A percentile compares a stretch with the other conserved stretches of the same genome.
These are phyloP conservation scores for Colletotrichum lindemuthianum DNA, from an alignment of 2,329 filamentous ascomycete genomes.

Conservation along the genomic window DNA sequence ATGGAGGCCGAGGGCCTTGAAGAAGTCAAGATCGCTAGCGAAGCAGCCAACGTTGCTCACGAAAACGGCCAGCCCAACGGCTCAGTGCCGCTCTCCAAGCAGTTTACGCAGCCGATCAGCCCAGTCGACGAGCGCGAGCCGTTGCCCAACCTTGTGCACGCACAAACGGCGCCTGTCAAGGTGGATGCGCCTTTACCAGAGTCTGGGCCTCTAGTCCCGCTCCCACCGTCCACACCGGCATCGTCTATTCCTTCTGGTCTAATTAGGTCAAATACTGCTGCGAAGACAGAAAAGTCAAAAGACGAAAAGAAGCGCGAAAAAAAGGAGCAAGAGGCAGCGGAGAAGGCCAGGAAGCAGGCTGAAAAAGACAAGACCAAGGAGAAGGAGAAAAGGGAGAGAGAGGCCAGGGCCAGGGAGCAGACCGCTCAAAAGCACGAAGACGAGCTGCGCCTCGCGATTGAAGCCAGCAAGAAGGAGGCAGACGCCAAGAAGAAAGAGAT, in stretches of 20 bases:
- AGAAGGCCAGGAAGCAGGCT: slow-evolving; percentile 56
- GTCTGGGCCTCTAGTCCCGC: slow-evolving; percentile 44
- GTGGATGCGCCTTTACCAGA: slow-evolving; percentile 39
- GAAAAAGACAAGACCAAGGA: slow-evolving; percentile 58
- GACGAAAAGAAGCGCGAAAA: slow-evolving; percentile 74
- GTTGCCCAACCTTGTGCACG: slow-evolving; percentile 71
- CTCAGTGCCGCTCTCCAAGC: slow-evolving; percentile 57
- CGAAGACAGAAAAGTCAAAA: slow-evolving; percentile 54
- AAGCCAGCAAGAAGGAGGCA: slow-evolving; percentile 70
- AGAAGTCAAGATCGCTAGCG: slow-evolving; percentile 66
- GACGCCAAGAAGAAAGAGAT: slow-evolving; percentile 52
- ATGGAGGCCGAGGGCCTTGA: slow-evolving; percentile 82
- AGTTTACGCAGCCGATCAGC: slow-evolving; percentile 59
- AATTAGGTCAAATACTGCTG: slow-evolving; percentile 37
- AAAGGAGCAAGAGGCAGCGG: slow-evolving; percentile 71
- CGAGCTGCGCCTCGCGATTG: slow-evolving; percentile 71
- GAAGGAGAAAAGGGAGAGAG: slow-evolving; percentile 55
- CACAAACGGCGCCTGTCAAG: slow-evolving; percentile 68
- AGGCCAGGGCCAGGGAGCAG: slow-evolving; percentile 48
- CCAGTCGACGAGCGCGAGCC: slow-evolving; percentile 59
- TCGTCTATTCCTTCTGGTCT: slow-evolving; percentile 40
- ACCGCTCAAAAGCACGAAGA: slow-evolving; percentile 65
- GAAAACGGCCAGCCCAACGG: slow-evolving; percentile 59
- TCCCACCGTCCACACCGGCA: slow-evolving; percentile 44
- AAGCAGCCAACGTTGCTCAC: slow-evolving; percentile 65